Evolutionary conservation across 352 stramenopile species (phyloP).

Genomic region (Paralagenidium karlingii): DNA sequence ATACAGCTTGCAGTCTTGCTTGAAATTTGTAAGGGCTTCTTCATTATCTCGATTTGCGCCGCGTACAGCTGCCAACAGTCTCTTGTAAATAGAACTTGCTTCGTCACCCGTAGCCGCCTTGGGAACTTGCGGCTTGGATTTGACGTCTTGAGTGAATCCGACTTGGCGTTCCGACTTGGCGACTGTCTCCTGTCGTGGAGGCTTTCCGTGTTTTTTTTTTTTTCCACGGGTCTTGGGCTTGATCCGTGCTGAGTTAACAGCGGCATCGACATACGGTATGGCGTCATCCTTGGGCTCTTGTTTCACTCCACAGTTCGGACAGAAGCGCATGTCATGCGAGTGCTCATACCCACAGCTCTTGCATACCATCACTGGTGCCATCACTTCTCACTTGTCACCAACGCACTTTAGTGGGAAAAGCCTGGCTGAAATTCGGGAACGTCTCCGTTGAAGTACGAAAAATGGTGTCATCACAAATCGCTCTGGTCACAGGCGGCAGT

Average conservation of each 20-base stretch:
- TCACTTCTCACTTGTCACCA: too few species aligned
- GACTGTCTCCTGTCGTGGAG: too few species aligned
- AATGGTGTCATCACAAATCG: too few species aligned
- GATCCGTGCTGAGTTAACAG: too few species aligned
- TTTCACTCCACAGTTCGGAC: constrained; percentile 35
- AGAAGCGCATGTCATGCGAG: constrained; percentile 22
- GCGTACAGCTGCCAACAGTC: constrained; percentile 61
- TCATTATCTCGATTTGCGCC: constrained; percentile 61
- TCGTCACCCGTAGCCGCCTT: constrained; percentile 50
- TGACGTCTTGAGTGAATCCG: too few species aligned
- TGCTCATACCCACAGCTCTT: constrained; percentile 20
- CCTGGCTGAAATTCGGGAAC: too few species aligned
- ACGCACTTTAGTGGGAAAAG: too few species aligned
- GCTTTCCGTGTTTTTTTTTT: too few species aligned
- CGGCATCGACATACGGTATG: too few species aligned
- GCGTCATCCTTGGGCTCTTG: too few species aligned
- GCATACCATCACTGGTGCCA: constrained; percentile 23
- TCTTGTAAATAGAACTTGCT: constrained; percentile 65
- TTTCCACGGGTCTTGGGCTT: too few species aligned
- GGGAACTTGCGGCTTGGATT: constrained; percentile 25
- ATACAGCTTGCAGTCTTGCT: constrained; percentile 67
- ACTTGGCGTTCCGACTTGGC: too few species aligned
- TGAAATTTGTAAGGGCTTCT: constrained; percentile 58
- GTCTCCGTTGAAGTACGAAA: not conserved
- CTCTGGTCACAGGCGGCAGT: constrained; percentile 69